phyloP scores from a whole-genome alignment of 805 yeast genomes.

The Wickerhamomyces queroliae region DNA sequence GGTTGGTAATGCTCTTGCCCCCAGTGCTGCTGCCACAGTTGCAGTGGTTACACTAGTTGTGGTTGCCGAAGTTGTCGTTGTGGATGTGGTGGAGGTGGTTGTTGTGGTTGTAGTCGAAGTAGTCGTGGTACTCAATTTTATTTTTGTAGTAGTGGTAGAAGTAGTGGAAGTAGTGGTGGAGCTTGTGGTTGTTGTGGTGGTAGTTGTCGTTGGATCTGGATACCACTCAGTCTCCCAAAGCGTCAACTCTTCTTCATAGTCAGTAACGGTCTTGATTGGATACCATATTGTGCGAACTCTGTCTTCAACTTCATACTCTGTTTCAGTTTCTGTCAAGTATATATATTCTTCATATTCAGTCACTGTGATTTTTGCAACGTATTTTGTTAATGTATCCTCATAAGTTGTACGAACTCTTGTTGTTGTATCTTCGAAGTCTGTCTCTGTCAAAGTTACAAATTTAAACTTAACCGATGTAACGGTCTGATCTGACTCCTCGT shows the following conservation, averaged over 20 bases:
- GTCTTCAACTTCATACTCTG: conserved; percentile 11
- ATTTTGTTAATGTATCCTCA: conserved; percentile 13
- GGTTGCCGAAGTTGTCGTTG: too few relatives aligned
- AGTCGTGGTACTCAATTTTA: too few relatives aligned
- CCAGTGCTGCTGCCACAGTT: too few relatives aligned
- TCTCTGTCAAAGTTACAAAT: conserved; percentile 17
- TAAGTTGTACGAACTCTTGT: conserved; percentile 4
- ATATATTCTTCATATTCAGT: conserved; percentile 12
- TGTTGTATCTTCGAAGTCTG: conserved; percentile 3
- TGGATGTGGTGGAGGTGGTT: too few relatives aligned
- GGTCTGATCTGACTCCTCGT: conserved; percentile 23
- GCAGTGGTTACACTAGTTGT: too few relatives aligned
- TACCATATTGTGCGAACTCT: conserved; percentile 13
- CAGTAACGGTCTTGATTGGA: conserved; percentile 20
- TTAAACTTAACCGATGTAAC: conserved; percentile 20
- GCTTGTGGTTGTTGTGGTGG: conserved; percentile 7
- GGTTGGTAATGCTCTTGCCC: too few relatives aligned
- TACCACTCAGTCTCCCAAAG: conserved; percentile 17
- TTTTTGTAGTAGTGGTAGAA: conserved; percentile 3
- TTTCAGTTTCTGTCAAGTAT: conserved; percentile 10
- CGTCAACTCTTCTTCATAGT: conserved; percentile 18
- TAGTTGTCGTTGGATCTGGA: conserved; percentile 15
- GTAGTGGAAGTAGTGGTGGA: conserved; percentile 5
- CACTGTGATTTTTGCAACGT: conserved; percentile 12
- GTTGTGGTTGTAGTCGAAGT: too few relatives aligned